Evolutionary conservation across 2,329 filamentous ascomycete genomes (phyloP), one percentile per base, ranked within the genome.

Genomic region (Ophiostoma sp.): DNA sequence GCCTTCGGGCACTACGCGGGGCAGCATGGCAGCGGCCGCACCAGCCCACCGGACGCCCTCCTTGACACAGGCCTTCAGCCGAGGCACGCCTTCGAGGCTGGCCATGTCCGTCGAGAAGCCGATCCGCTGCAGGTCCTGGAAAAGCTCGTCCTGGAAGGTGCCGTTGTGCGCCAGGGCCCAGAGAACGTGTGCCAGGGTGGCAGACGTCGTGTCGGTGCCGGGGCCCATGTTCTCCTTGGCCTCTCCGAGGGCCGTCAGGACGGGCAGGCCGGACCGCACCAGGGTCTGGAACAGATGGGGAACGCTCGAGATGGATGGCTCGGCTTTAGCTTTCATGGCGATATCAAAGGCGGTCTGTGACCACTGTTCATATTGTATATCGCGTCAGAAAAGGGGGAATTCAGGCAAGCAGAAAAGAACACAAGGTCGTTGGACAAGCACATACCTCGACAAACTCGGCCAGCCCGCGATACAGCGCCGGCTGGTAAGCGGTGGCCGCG

Each of bases 191-290:
- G 67, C 67, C 9, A 70, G 40, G 47, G 55, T 69, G 41, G 67
- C 69, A 1, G 69, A 70, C 0, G 69, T 69, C 3, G 69, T 70
- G 64, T 70, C 69, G 0, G 69, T 70, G 36, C 69, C 69, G 12
- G 69, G 69, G 16, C 69, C 69, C n/a, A 70, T 60, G n/a, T 70
- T 70, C 42, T 70, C 69, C 14, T 69, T 67, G 16, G 69, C 69
- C 45, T 70, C 69, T 0, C 67, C 66, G 0, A 70, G 63, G 3
- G 69, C 69, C 8, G 69, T 68, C 12, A 60, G 38, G 1, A 68
- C 1, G 2, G 65, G 69, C 12, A 70, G 60, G 3, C 67, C 67
- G 1, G 69, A 70, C 16, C 63, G 52, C 3, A 62, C 58, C 6
- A 62, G 36, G n/a, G 58, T 62, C 9, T 62, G 16, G 14, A 62